Base-by-base conservation (phyloP, 306 rosid species). In the Pueraria montana region DNA sequence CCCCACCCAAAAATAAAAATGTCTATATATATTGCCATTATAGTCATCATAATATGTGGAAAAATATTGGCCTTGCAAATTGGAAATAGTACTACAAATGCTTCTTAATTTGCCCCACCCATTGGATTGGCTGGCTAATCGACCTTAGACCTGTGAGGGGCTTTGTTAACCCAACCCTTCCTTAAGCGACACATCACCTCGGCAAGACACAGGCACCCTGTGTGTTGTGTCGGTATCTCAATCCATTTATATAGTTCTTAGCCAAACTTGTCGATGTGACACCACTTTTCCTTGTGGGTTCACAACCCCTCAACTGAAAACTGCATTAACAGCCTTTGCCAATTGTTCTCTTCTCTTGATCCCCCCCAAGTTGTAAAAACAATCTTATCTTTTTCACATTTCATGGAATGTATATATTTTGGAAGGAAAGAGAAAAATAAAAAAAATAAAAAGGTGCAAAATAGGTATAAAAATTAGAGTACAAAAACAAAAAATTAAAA, bases 321-420 rank as follows among this genome's bases (percentile, higher is more conserved):
- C 87, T 62, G 88, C 84, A 70, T 42, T 73, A 84, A 88, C 87
- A n/a, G 64, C 42, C 72, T 7, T 36, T 20, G 16, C 70, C 45
- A 18, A 17, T 82, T 84, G 45, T 73, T 8, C 5, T 58, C 11
- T 50, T 43, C 50, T 65, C 64, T 45, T 1, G 1, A 17, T 62
- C 42, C 42, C 3, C 3, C 42, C 43, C 70, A 30, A 32, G 1
- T 16, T 64, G 45, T 64, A 32, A 7, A 59, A 24, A 0, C 0
- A 59, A 23, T 11, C 0, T 56, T 5, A 0, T 5, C 4, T 12
- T 61, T 61, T 61, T 61, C 67, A 5, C 67, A 26, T 24, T 13
- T 26, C 38, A 10, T 58, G 0, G 40, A 34, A 34, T 6, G n/a
- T n/a, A n/a, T n/a, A n/a, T n/a, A 55, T 55, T 55, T 20, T 55